Base-by-base conservation (phyloP, 139 green algal genomes). In the Protoeuglena noctilucae region DNA sequence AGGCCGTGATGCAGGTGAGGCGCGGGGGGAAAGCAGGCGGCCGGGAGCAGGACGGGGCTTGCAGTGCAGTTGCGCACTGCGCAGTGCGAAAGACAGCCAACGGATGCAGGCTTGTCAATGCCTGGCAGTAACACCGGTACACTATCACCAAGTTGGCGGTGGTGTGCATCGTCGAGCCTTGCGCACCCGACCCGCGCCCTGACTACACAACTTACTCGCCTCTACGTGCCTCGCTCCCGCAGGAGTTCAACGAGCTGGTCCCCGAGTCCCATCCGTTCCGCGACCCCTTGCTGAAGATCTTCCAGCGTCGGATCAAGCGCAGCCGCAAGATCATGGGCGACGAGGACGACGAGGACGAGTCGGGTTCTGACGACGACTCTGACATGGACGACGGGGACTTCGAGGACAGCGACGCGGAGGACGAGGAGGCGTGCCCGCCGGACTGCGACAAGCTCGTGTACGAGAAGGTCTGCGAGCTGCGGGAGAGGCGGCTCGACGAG, bases 391-490 rank as follows among this genome's bases (percentile, higher is more conserved):
- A 76, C 17, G 74, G 61, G 63, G 31, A 59, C 60, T 48, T 48
- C 3, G 61, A 65, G 17, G 69, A 76, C 39, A 68, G 75, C 18
- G 73, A 74, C 41, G 70, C 78, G 16, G 67, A 57, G 14, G 75
- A 69, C 3, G 69, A 79, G 53, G 77, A 87, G 51, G 65, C 75
- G 9, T 85, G 79, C 61, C 79, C 77, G 1, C 46, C 69, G 27
- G 79, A 75, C 27, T 87, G 78, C 64, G 64, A 77, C 16, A 57
- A 76, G 48, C 57, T 50, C 17, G 65, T 90, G 41, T 90, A 87
- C 50, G 74, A 87, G 25, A 70, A 69, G 56, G 73, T 93, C 45
- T 82, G 76, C 48, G 71, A 88, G 53, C 69, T 88, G 53, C 65
- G 81, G 7, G 79, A 85, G 65, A 59, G 65, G 50, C 71, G 80